phyloP scores from a whole-genome alignment of 2,329 filamentous ascomycete species.

The Tetracladium maxilliforme region DNA sequence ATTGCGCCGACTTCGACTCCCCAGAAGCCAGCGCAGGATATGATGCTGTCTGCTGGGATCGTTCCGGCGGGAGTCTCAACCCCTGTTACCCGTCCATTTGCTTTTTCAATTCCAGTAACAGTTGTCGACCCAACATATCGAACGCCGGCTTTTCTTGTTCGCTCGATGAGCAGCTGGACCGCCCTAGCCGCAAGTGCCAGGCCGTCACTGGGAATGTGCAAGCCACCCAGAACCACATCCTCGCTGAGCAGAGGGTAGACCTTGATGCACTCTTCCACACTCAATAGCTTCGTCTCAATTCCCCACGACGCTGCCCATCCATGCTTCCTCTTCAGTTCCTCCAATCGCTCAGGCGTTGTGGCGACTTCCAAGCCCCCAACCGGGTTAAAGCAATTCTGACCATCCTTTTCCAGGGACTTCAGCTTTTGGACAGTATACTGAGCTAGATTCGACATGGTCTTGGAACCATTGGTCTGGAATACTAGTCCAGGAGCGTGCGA shows the following conservation, averaged over 20 bases:
- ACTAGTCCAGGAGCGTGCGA: constrained; percentile 51
- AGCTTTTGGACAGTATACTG: constrained; percentile 48
- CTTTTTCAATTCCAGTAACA: constrained; percentile 39
- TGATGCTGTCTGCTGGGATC: constrained; percentile 41
- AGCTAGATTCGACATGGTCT: constrained; percentile 41
- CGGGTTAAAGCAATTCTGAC: constrained; percentile 42
- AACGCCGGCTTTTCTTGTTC: constrained; percentile 41
- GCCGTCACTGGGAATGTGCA: constrained; percentile 46
- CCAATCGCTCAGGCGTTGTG: constrained; percentile 39
- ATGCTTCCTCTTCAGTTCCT: constrained; percentile 47
- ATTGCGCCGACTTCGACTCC: constrained; percentile 49
- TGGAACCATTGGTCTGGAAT: constrained; percentile 44
- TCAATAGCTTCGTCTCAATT: constrained; percentile 36
- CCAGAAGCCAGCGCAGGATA: constrained; percentile 53
- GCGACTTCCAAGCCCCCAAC: constrained; percentile 48
- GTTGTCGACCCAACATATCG: constrained; percentile 37
- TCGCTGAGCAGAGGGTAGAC: constrained; percentile 39
- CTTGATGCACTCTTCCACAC: constrained; percentile 32
- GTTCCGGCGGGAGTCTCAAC: constrained; percentile 31
- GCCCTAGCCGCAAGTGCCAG: constrained; percentile 45
- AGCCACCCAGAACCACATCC: constrained; percentile 37
- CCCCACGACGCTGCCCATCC: constrained; percentile 48
- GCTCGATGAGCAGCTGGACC: constrained; percentile 43
- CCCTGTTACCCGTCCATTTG: constrained; percentile 34
- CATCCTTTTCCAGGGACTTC: constrained; percentile 30